phyloP scores from a whole-genome alignment of 768 basidiomycete genomes.

The Hypholoma fasciculare region DNA sequence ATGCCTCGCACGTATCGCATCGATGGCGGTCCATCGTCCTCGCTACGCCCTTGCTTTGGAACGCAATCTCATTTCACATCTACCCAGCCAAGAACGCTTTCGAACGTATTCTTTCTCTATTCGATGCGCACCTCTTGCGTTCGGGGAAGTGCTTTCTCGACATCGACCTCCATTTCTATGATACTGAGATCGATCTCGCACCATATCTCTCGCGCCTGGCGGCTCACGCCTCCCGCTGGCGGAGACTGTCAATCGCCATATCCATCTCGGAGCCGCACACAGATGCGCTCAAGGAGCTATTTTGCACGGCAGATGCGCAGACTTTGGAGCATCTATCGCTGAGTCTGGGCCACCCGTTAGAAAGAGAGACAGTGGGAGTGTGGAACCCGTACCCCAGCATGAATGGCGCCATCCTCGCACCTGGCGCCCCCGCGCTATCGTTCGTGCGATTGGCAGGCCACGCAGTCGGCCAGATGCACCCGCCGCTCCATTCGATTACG shows the following conservation, averaged over 20 bases:
- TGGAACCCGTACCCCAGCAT: conserved; percentile 28
- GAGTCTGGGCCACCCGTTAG: conserved; percentile 26
- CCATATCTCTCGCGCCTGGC: conserved; percentile 27
- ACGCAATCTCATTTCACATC: conserved; percentile 32
- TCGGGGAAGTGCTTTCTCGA: conserved; percentile 38
- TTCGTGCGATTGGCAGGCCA: conserved; percentile 44
- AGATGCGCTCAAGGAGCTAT: conserved; percentile 15
- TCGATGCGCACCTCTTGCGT: conserved; percentile 37
- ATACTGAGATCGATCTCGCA: conserved; percentile 17
- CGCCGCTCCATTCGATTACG: conserved; percentile 33
- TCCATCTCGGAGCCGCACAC: conserved; percentile 23
- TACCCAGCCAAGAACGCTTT: conserved; percentile 17
- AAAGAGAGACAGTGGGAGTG: conserved; percentile 22
- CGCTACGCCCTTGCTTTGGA: conserved; percentile 45
- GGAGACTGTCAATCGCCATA: conserved; percentile 32
- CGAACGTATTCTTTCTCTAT: conserved; percentile 22
- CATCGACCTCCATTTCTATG: conserved; percentile 30
- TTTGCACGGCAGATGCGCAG: conserved; percentile 29
- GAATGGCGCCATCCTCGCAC: conserved; percentile 33
- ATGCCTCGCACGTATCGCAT: conserved; percentile 44
- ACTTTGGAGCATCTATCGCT: conserved; percentile 40
- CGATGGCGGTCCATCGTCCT: conserved; percentile 43
- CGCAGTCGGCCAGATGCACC: conserved; percentile 39
- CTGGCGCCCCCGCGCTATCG: conserved; percentile 33
- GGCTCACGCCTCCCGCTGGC: conserved; percentile 39